Evolutionary conservation across 2,329 filamentous ascomycete genomes (phyloP), one percentile per base, ranked within the genome.

Genomic region (Diaporthe ilicicola): DNA sequence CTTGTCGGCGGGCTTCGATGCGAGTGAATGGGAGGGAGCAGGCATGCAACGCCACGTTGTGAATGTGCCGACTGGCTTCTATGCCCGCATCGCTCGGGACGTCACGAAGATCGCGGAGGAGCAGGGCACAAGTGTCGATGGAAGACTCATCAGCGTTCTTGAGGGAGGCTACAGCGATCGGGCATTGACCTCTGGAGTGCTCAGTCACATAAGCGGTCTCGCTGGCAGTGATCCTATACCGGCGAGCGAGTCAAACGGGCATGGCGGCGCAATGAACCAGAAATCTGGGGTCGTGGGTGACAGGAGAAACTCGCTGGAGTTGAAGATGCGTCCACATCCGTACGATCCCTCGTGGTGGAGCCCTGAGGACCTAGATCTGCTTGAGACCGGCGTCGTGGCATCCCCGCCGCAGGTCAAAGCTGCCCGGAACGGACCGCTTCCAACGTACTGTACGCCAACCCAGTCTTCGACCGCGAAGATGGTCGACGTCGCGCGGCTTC

Each of bases 1-100:
- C 82, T 84, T 99, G 62, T 98, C 95, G 55, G 95, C 96, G 2
- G 97, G 96, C 0, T 99, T 99, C 75, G 96, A 99, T 82, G 96
- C 96, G 3, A 98, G 95, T 78, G 94, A 99, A 79, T 97, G 93
- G 91, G 96, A 99, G 80, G 91, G 93, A 22, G 86, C 89, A 4
- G 94, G 94, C 3, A 99, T 99, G 96, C 96, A 99, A 81, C 89
- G 96, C 56, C 96, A 99, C 81, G 92, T 93, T 70, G 95, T 97
- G 77, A 97, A 97, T 77, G 96, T 99, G 2, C 95, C 96, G 0
- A 99, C 95, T 0, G 94, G 95, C 67, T 99, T 99, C 79, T 99
- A 98, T 78, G 96, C 96, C 61, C 90, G 93, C 1, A 92, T 99
- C 74, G 95, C 95, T 0, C 88, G 91, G 54, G 96, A 99, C 77